These are phyloP conservation scores for Hypericum androsaemum DNA, from an alignment of 345 rosid genomes.

Conservation along the genomic window DNA sequence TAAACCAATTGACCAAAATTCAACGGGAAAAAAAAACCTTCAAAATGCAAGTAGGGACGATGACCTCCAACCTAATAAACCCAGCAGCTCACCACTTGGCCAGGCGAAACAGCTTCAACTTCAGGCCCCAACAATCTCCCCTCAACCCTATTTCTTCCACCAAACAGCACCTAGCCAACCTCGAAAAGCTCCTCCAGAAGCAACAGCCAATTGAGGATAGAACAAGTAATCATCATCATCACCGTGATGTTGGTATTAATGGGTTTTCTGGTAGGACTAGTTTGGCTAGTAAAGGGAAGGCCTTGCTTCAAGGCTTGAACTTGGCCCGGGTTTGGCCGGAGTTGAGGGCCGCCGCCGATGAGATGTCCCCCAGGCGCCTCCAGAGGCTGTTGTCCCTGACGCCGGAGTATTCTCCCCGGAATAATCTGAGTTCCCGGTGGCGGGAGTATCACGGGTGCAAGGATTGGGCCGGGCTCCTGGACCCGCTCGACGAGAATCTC, in stretches of 20 bases:
- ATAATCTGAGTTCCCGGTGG: constrained; percentile 67
- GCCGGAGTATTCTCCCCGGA: constrained; percentile 75
- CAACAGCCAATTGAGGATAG: constrained; percentile 3
- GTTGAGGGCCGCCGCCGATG: constrained; percentile 77
- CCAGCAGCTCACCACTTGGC: constrained; percentile 10
- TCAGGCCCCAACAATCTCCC: constrained; percentile 6
- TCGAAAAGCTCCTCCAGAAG: constrained; percentile 50
- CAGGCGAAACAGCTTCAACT: background rate
- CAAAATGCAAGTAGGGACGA: too few relatives aligned
- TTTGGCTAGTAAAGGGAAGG: constrained; percentile 15
- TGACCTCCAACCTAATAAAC: constrained; percentile 15
- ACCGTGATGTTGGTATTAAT: constrained; percentile 2
- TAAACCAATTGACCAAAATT: too few relatives aligned
- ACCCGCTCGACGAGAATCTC: constrained; percentile 55
- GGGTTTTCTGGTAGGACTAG: constrained; percentile 12
- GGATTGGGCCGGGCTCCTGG: constrained; percentile 44
- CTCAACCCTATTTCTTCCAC: constrained; percentile 20
- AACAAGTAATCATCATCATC: constrained; percentile 1
- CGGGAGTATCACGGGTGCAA: constrained; percentile 45
- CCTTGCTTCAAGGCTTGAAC: constrained; percentile 44
- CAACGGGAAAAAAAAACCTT: too few relatives aligned
- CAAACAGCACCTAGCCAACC: constrained; percentile 44
- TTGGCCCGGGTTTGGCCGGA: constrained; percentile 68
- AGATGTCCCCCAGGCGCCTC: constrained; percentile 80
- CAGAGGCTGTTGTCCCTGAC: constrained; percentile 62